Base-by-base conservation (phyloP, 2,329 filamentous ascomycete species). In the Cercospora janseana region DNA sequence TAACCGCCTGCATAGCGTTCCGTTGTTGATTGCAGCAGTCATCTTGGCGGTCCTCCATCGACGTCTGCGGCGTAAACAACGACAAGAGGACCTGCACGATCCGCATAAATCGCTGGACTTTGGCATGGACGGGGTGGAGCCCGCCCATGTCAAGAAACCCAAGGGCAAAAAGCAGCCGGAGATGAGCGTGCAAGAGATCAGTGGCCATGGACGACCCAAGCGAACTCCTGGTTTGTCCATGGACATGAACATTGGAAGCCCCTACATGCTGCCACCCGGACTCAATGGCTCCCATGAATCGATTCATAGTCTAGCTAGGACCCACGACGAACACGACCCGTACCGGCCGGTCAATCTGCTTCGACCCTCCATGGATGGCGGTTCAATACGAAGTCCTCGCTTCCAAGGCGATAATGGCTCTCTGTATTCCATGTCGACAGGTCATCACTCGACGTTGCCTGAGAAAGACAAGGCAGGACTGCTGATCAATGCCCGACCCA, bases 51-150 rank as follows among this genome's bases (percentile, higher is more conserved):
- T 83, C 64, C 78, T 98, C 27, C 91, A 96, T 66, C 82, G 88
- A 45, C 80, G 88, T 67, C 86, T 89, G 63, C 72, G 87, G 29
- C 82, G 79, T 66, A 89, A 82, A 63, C 77, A 89, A 56, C 76
- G 77, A 48, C 73, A 77, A 51, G 93, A 98, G 71, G 93, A 98
- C 71, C 78, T 79, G 13, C 82, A 86, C 56, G 91, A 96, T 69
- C 88, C 88, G 60, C 88, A 94, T 70, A 91, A 86, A 65, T 93
- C 89, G 0, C 79, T 97, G 65, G 93, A 98, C 69, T 98, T 96
- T 66, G 93, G 93, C 27, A 71, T 96, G 65, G 88, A 86, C n/a
- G 58, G 58, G 49, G 58, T 60, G 28, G 55, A 50, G 45, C 51
- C 54, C 16, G 40, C 26, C 9, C 46, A 52, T 2, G 40, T 51